Evolutionary conservation across 768 basidiomycete genomes (phyloP).

Genomic region (Tulasnella sp.): DNA sequence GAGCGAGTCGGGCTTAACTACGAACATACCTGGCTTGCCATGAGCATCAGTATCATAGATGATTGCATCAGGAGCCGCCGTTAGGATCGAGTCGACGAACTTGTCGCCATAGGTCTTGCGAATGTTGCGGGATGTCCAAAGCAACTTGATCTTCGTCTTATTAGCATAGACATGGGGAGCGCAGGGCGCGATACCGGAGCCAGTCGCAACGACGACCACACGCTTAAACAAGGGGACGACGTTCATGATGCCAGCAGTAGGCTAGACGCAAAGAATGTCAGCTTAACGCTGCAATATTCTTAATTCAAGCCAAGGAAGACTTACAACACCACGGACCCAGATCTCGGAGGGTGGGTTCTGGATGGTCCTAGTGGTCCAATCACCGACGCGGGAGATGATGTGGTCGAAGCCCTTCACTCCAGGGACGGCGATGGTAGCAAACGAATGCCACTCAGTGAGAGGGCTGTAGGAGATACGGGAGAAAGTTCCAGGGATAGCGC

Average conservation of each 20-base stretch:
- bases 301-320: not conserved
- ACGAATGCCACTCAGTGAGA: slow-evolving; percentile 18
- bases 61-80: slow-evolving; percentile 24
- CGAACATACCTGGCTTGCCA: slow-evolving; percentile 13
- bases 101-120: slow-evolving; percentile 53
- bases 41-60: slow-evolving; percentile 18
- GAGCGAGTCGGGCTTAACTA: no score
- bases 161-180: slow-evolving; percentile 30
- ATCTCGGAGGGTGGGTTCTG: slow-evolving; percentile 40
- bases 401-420: slow-evolving; percentile 42
- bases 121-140: slow-evolving; percentile 53
- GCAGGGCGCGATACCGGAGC: slow-evolving; percentile 51
- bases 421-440: slow-evolving; percentile 19
- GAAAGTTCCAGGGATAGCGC: slow-evolving; percentile 38
- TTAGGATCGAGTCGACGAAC: slow-evolving; percentile 44
- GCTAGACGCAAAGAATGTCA: not conserved
- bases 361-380: slow-evolving; percentile 48
- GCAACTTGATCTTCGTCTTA: slow-evolving; percentile 23
- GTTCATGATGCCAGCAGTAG: slow-evolving; percentile 13
- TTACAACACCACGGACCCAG: slow-evolving; percentile 43
- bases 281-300: not conserved
- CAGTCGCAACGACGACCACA: slow-evolving; percentile 28
- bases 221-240: slow-evolving; percentile 17
- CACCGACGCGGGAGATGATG: slow-evolving; percentile 46
- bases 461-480: slow-evolving; percentile 20